Evolutionary conservation across 2,329 filamentous ascomycete genomes (phyloP), one percentile per base, ranked within the genome.

Genomic region (Clarireedia monteithiana): DNA sequence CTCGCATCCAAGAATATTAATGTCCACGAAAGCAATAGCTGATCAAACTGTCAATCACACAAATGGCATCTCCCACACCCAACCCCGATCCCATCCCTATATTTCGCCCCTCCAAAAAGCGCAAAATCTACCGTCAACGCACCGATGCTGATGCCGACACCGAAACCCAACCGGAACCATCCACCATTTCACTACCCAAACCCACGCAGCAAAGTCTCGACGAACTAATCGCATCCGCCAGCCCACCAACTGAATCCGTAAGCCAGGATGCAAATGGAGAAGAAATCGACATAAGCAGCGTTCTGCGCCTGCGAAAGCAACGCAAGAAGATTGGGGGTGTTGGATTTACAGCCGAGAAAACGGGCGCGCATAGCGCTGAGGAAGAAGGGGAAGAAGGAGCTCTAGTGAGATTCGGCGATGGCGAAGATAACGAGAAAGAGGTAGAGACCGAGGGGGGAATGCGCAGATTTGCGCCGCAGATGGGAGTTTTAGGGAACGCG

Each of bases 391-490:
- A 50, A 26, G 54, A 30, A n/a, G 40, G 47, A 24, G 55, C 49
- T 12, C n/a, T 46, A 45, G 56, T 61, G 64, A 10, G 59, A 60
- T 20, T 44, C 4, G 67, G 69, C 36, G 51, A 62, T 47, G 49
- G 51, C 15, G 55, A 20, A 58, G 51, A 51, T 26, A 53, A 36
- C n/a, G 48, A 46, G 23, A 49, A 48, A 9, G 55, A 52, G 9
- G 45, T 58, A 34, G 53, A 46, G 10, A 44, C 39, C 2, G 57
- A 50, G 30, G 50, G 45, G 5, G 52, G 53, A 24, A 64, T 62
- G 30, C 75, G 73, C 58, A 82, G 85, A 42, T 92, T 92, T 67
- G 83, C 84, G 53, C 81, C 83, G 57, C 86, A 89, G 69, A 90
- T 85, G 0, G 88, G 88, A 0, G 72, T 84, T 59, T 76, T 85